phyloP scores from a whole-genome alignment of 2,329 filamentous ascomycete genomes.

The Plectosphaerella sp. region DNA sequence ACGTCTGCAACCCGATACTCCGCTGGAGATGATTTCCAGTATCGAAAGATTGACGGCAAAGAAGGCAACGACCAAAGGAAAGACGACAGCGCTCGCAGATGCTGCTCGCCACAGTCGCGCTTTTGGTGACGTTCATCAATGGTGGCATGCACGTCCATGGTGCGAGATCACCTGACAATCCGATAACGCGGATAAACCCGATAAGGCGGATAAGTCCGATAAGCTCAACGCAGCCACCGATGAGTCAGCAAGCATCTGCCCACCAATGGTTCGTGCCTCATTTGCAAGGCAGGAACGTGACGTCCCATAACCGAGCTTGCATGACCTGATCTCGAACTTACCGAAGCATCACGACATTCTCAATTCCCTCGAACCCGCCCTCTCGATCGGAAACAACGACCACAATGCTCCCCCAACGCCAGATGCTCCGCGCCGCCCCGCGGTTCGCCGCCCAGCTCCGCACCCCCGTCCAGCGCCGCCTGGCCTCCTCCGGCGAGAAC shows the following conservation, averaged over 20 bases:
- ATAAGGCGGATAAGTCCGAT: too few relatives aligned
- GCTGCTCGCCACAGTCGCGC: too few relatives aligned
- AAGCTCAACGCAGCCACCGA: background rate
- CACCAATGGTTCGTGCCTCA: constrained; percentile 7
- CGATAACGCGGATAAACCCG: too few relatives aligned
- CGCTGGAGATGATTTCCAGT: too few relatives aligned
- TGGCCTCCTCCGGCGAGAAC: constrained; percentile 74
- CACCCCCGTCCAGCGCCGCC: constrained; percentile 65
- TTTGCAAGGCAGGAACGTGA: constrained; percentile 10
- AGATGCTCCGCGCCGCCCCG: constrained; percentile 56
- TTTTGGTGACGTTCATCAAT: too few relatives aligned
- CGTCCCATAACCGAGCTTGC: constrained; percentile 13
- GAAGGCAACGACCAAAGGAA: too few relatives aligned
- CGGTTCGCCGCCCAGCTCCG: constrained; percentile 59
- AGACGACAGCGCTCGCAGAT: too few relatives aligned
- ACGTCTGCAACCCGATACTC: too few relatives aligned
- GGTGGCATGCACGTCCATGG: too few relatives aligned
- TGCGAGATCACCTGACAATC: too few relatives aligned
- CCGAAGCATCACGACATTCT: constrained; percentile 5
- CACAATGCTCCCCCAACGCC: constrained; percentile 62
- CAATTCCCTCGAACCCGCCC: constrained; percentile 3
- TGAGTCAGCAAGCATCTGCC: constrained; percentile 1
- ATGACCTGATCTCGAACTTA: constrained; percentile 16
- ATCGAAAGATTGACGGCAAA: too few relatives aligned
- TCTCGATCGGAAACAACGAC: constrained; percentile 3